Base-by-base conservation (phyloP, 164 flowering plant species). In the Nymphaea colorata region DNA sequence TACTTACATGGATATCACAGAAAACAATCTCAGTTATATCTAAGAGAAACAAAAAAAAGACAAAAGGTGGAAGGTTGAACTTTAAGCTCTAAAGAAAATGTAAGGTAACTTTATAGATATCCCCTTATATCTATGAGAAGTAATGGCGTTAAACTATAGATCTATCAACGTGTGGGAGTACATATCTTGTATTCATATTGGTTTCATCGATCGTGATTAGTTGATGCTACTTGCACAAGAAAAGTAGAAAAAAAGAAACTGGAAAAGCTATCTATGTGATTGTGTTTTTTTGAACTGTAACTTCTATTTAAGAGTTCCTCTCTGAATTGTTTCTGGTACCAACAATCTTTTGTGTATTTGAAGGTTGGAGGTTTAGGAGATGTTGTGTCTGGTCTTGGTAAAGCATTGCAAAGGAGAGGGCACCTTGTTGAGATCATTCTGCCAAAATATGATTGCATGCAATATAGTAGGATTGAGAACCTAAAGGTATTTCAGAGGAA, bases 361-460 rank as follows among this genome's bases (percentile, higher is more conserved):
- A 62, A 93, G 98, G 98, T 94, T 80, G 98, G 98, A 65, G 98
- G 98, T 47, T 76, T 94, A 77, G 98, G 97, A 10, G 98, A 94
- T 78, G 98, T 94, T 67, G 90, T 94, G 76, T 72, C 95, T 69
- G 98, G 97, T 74, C 95, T 94, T 64, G 72, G 98, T 70, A 94
- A 90, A 83, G 93, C 97, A 62, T 73, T 94, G 64, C 98, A 94
- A 76, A 88, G 80, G 84, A 91, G 74, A 82, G 97, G 96, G 67
- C 97, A 94, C 78, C 89, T 94, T 64, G 91, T 94, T 76, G 98
- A 94, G 78, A 75, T 94, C 72, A 62, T 94, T 79, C 82, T 94
- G 73, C 98, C 98, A 60, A 94, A 91, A 75, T 94, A 94, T 80
- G 98, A 94, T 70, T 91, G 97, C 81, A 80, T 94, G 87, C 80